phyloP scores from a whole-genome alignment of 78 protist genomes.

The Diacronema lutheri region DNA sequence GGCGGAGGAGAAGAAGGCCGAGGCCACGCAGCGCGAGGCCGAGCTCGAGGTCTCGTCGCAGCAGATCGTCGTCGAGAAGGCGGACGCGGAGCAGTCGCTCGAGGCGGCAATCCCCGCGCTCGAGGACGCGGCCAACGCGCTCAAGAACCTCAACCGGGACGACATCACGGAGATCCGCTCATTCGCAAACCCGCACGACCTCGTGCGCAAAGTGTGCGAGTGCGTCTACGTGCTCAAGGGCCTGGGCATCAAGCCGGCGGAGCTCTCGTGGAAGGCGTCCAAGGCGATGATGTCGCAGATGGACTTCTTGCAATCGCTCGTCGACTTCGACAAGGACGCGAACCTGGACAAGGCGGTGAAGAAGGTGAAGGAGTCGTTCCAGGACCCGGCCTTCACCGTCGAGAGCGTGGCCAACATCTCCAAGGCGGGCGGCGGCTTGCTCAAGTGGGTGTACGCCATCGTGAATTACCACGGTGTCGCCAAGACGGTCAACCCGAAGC shows the following conservation, averaged over 20 bases:
- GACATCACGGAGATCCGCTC: constrained; percentile 70
- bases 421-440: constrained; percentile 67
- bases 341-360: constrained; percentile 38
- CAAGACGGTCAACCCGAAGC: constrained; percentile 63
- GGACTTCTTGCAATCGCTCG: constrained; percentile 47
- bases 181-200: constrained; percentile 58
- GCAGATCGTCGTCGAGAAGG: constrained; percentile 53
- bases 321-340: constrained; percentile 43
- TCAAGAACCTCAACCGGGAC: constrained; percentile 38
- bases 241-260: not conserved
- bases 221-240: constrained; percentile 53
- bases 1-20: constrained; percentile 45
- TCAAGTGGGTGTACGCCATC: constrained; percentile 72
- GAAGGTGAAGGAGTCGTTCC: constrained; percentile 35
- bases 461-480: constrained; percentile 65
- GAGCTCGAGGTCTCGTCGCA: constrained; percentile 38
- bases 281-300: constrained; percentile 66
- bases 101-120: constrained; percentile 84
- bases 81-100: constrained; percentile 75
- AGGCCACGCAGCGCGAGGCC: constrained; percentile 37
- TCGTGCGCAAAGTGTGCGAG: constrained; percentile 57
- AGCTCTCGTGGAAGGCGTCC: constrained; percentile 56
- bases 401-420: constrained; percentile 34
- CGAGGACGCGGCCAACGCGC: constrained; percentile 60
- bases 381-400: not conserved